phyloP scores from a whole-genome alignment of 352 stramenopile genomes.

The Phytophthora tentaculata region DNA sequence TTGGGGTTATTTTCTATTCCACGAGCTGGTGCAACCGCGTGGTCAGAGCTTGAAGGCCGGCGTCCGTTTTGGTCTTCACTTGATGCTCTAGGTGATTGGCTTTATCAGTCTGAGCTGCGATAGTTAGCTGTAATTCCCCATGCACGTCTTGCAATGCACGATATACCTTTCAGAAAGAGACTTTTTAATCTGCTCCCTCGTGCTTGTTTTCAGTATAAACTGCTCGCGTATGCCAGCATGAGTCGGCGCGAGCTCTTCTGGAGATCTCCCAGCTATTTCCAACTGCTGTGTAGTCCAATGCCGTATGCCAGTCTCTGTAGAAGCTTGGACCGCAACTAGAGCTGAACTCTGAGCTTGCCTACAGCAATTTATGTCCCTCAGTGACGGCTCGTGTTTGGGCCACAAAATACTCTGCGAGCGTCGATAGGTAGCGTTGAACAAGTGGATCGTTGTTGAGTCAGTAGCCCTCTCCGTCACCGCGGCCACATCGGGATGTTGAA shows the following conservation, averaged over 20 bases:
- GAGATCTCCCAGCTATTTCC: not conserved
- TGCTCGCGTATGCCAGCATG: not conserved
- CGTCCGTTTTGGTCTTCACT: not conserved
- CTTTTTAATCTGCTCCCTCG: not conserved
- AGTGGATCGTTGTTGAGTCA: not conserved
- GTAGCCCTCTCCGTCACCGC: not conserved
- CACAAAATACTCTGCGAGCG: not conserved
- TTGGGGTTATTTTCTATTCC: not conserved
- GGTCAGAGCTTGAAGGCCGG: not conserved
- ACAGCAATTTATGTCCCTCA: not conserved
- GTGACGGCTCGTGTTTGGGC: not conserved
- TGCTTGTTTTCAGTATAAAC: not conserved
- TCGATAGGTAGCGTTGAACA: not conserved
- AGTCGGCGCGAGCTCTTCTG: not conserved
- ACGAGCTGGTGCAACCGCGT: not conserved
- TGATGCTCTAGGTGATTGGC: not conserved
- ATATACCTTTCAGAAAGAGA: not conserved
- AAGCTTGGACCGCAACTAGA: not conserved
- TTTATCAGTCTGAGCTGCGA: not conserved
- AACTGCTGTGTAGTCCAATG: not conserved
- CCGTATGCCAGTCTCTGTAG: not conserved
- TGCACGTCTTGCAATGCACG: not conserved
- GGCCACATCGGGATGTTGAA: not conserved
- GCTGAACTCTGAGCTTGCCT: not conserved
- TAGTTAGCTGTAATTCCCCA: not conserved